These are phyloP conservation scores for Penicillium tannophilum DNA, from an alignment of 495 filamentous ascomycete species.

Conservation along the genomic window DNA sequence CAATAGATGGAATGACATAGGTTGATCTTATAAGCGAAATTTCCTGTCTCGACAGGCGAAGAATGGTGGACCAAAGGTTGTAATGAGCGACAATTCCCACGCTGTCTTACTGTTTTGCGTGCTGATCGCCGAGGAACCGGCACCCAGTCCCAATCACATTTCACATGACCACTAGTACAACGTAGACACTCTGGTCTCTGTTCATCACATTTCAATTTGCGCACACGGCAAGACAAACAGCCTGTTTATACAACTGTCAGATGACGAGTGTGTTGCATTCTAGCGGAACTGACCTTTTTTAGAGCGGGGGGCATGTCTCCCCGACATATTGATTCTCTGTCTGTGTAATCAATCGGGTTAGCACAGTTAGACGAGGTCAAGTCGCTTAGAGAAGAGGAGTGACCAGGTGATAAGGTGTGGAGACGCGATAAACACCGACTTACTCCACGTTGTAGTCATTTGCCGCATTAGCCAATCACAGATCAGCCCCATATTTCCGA, in stretches of 20 bases:
- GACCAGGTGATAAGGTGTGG: neutral
- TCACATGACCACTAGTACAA: neutral
- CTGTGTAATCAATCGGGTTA: neutral
- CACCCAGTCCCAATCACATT: slow-evolving; percentile 1
- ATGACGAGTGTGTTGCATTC: neutral
- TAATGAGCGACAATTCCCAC: neutral
- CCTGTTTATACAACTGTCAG: neutral
- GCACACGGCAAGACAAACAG: slow-evolving; percentile 2
- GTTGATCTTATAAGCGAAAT: neutral
- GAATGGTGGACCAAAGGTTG: neutral
- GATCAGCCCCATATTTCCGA: neutral
- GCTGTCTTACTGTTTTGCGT: neutral
- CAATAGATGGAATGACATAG: neutral
- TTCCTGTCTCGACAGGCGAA: neutral
- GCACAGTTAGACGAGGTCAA: neutral
- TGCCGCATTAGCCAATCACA: slow-evolving; percentile 3
- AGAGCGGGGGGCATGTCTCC: neutral
- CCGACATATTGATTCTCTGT: neutral
- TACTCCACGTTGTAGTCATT: neutral
- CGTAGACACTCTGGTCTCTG: neutral
- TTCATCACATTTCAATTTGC: neutral
- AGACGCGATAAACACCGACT: neutral
- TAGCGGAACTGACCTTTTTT: neutral
- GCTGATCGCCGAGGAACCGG: neutral
- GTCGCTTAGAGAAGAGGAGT: neutral